Evolutionary conservation across 2,329 filamentous ascomycete genomes (phyloP).

Genomic region (Trichophyton benhamiae): DNA sequence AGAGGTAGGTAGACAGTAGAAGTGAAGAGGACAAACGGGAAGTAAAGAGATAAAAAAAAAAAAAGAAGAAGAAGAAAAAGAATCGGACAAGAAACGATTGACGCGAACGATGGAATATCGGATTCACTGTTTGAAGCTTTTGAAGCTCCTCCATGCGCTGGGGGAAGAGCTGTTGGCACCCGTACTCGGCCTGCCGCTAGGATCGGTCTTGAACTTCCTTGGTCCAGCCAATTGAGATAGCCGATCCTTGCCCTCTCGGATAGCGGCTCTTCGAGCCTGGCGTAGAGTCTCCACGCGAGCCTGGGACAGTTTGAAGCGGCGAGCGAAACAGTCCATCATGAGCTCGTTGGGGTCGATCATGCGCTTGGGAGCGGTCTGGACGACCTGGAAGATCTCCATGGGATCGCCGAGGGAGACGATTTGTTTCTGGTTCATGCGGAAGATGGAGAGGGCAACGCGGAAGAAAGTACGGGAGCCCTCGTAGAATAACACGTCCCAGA

Average conservation of each 20-base stretch:
- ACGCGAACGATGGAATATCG: slow-evolving; percentile 11
- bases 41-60: background rate
- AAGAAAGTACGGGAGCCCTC: slow-evolving; percentile 91
- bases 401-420: slow-evolving; percentile 71
- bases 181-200: slow-evolving; percentile 5
- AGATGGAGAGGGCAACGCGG: slow-evolving; percentile 77
- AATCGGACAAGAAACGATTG: background rate
- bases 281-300: slow-evolving; percentile 66
- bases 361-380: slow-evolving; percentile 71
- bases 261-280: slow-evolving; percentile 49
- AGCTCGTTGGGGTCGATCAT: slow-evolving; percentile 71
- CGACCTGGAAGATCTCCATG: slow-evolving; percentile 91
- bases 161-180: slow-evolving; percentile 8
- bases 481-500: slow-evolving; percentile 94
- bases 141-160: slow-evolving; percentile 15
- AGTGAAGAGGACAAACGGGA: background rate
- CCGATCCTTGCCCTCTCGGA: slow-evolving; percentile 31
- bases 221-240: slow-evolving; percentile 23
- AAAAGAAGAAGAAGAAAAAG: background rate
- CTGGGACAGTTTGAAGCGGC: slow-evolving; percentile 69
- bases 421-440: slow-evolving; percentile 73
- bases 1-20: background rate
- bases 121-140: slow-evolving; percentile 11
- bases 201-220: slow-evolving; percentile 8
- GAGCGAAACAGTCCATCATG: slow-evolving; percentile 70